Evolutionary conservation across 73 alveolate genomes (phyloP).

Genomic region (Tetrahymena thermophila): DNA sequence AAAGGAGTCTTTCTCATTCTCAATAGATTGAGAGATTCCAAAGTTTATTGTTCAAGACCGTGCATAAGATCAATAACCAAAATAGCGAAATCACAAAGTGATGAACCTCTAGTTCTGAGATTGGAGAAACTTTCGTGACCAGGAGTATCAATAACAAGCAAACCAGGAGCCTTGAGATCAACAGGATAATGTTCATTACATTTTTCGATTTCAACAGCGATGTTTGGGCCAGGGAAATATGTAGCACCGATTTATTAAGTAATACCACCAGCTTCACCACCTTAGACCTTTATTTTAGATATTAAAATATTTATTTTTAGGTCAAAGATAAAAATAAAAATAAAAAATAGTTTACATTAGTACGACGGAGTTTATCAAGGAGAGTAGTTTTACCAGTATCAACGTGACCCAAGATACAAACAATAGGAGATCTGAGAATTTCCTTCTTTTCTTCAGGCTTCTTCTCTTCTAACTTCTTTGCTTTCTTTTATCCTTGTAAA

Average conservation of each 20-base stretch:
- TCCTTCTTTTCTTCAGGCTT: neutral
- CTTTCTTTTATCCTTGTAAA: constrained; percentile 30
- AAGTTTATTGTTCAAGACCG: constrained; percentile 95
- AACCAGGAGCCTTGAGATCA: constrained; percentile 89
- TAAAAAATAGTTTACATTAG: constrained; percentile 67
- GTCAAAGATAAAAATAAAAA: neutral
- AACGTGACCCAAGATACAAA: constrained; percentile 97
- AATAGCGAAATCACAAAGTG: constrained; percentile 97
- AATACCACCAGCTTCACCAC: constrained; percentile 99
- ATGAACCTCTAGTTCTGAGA: constrained; percentile 96
- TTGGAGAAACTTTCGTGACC: constrained; percentile 99
- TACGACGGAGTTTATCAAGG: constrained; percentile 96
- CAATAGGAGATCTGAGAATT: constrained; percentile 80
- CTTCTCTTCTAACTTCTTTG: constrained; percentile 24
- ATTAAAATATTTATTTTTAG: neutral
- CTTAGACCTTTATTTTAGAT: neutral
- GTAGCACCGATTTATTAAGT: constrained; percentile 99
- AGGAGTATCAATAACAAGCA: constrained; percentile 98
- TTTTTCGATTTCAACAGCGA: constrained; percentile 57
- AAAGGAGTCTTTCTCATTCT: constrained; percentile 93
- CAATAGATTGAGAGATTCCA: constrained; percentile 93
- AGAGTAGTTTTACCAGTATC: constrained; percentile 99
- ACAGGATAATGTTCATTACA: constrained; percentile 38
- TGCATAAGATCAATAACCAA: constrained; percentile 97
- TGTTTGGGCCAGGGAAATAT: constrained; percentile 88